Conservation (phyloP, 208 protist species). For the Tritrichomonas foetus region DNA sequence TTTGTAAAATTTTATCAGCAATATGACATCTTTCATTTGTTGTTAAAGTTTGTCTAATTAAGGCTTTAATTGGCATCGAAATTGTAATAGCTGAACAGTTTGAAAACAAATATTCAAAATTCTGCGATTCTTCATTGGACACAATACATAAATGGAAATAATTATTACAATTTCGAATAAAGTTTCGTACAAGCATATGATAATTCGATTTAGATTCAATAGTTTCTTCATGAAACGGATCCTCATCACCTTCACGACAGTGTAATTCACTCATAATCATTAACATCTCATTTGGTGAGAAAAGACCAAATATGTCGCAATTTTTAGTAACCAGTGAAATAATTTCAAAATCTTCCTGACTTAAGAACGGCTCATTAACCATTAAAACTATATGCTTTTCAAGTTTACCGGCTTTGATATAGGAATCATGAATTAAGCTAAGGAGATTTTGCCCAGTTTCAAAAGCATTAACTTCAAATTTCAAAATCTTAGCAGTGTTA, state of each 20-base stretch:
- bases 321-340: background rate
- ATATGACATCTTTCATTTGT: no score
- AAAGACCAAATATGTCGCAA: background rate
- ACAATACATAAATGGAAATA: slow-evolving; percentile 8
- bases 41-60: no score
- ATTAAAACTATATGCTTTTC: background rate
- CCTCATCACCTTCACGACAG: background rate
- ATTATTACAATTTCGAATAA: background rate
- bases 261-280: background rate
- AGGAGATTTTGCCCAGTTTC: no score
- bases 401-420: background rate
- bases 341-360: background rate
- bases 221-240: background rate
- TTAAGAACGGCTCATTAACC: background rate
- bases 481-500: no score
- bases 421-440: background rate
- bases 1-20: no score
- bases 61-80: no score
- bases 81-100: no score
- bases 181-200: background rate
- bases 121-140: no score
- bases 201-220: background rate
- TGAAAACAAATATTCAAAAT: no score
- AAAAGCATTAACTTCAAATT: no score
- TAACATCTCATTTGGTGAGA: background rate